Conservation (phyloP, 2,329 filamentous ascomycete species). For the Apiospora saccharicola region DNA sequence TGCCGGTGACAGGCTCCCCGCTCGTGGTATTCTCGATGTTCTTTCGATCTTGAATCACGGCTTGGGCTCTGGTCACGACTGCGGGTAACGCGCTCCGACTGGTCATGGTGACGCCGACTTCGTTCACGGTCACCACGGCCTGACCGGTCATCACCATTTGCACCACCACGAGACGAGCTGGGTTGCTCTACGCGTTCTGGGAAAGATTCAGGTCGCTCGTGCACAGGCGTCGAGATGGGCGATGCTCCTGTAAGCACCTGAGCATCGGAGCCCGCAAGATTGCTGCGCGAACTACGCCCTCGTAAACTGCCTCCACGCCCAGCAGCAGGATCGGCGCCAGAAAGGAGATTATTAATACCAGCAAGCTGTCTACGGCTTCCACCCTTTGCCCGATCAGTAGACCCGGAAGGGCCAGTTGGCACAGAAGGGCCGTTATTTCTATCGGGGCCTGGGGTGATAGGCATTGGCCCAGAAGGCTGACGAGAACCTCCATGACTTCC, state of each 20-base stretch:
- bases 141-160: conserved; percentile 43
- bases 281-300: conserved; percentile 49
- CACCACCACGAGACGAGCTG: conserved; percentile 40
- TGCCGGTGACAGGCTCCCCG: conserved; percentile 45
- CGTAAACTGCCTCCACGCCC: conserved; percentile 46
- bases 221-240: conserved; percentile 55
- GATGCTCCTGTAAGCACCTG: conserved; percentile 64
- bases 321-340: conserved; percentile 56
- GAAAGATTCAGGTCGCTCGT: conserved; percentile 56
- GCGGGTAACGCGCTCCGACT: conserved; percentile 49
- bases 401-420: conserved; percentile 44
- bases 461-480: conserved; percentile 34
- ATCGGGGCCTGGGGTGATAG: conserved; percentile 35
- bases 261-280: conserved; percentile 61
- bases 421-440: conserved; percentile 39
- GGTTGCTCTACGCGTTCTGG: conserved; percentile 42
- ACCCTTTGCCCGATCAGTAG: conserved; percentile 45
- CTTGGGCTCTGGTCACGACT: conserved; percentile 58
- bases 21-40: conserved; percentile 54
- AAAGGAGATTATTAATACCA: conserved; percentile 66
- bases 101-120: conserved; percentile 51
- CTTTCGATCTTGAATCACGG: conserved; percentile 51
- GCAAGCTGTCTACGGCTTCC: conserved; percentile 61
- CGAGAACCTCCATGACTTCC: conserved; percentile 36
- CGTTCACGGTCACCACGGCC: conserved; percentile 46